Percentiles rank a stretch among this genome's conserved stretches.
Conservation (phyloP, 2,329 filamentous ascomycete genomes). For the Colletotrichum viniferum region DNA sequence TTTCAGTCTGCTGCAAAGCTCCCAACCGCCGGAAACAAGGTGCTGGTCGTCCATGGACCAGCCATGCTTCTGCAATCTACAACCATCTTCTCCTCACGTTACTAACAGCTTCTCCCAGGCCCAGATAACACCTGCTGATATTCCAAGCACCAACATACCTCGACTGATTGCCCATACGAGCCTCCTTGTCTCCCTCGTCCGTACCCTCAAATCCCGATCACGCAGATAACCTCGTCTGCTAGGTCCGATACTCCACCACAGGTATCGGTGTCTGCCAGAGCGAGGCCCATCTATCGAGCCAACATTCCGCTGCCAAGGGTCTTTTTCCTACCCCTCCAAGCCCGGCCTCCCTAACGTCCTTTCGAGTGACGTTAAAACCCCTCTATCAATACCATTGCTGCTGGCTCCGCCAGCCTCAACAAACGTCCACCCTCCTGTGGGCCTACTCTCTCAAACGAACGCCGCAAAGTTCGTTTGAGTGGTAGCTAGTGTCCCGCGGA, state of each 20-base stretch:
- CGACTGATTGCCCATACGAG: slow-evolving; percentile 7
- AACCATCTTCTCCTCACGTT: not conserved
- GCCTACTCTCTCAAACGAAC: slow-evolving; percentile 97
- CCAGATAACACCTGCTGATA: slow-evolving; percentile 21
- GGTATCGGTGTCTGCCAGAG: slow-evolving; percentile 83
- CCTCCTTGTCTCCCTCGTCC: not conserved
- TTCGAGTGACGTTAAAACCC: slow-evolving; percentile 64
- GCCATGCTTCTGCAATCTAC: not conserved
- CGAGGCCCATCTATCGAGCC: slow-evolving; percentile 67
- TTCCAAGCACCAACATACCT: not conserved
- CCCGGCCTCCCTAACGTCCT: slow-evolving; percentile 91
- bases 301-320: slow-evolving; percentile 88
- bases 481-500: slow-evolving; percentile 96
- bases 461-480: slow-evolving; percentile 95
- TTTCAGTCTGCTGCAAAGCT: not conserved
- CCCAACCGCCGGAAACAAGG: fast-evolving
- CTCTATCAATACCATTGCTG: slow-evolving; percentile 55
- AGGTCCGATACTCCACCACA: slow-evolving; percentile 80
- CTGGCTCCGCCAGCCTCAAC: slow-evolving; percentile 87
- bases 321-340: slow-evolving; percentile 81
- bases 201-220: slow-evolving; percentile 25
- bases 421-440: slow-evolving; percentile 73
- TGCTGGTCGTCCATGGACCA: not conserved
- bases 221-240: slow-evolving; percentile 73
- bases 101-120: slow-evolving; percentile 20